phyloP scores from a whole-genome alignment of 306 rosid species.

The Leucaena leucocephala region DNA sequence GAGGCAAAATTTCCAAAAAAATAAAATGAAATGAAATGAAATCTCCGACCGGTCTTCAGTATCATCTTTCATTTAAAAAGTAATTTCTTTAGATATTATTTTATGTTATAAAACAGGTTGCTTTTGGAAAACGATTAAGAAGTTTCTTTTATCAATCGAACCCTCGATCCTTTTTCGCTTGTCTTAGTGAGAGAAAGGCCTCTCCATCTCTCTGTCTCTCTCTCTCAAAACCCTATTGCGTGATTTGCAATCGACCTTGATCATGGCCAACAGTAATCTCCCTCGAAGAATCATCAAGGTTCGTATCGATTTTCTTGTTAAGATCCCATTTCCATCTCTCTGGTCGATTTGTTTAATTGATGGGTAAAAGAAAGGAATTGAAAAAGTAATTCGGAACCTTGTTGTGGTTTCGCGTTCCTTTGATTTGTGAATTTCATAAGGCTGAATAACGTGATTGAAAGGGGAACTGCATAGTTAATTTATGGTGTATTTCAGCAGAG shows the following conservation, averaged over 20 bases:
- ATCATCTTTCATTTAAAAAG: not conserved
- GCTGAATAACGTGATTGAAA: not conserved
- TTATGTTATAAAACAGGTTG: not conserved
- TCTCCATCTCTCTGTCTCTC: not conserved
- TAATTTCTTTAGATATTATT: not conserved
- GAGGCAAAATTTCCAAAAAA: too few species aligned
- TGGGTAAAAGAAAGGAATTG: slow-evolving; percentile 1
- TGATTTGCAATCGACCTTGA: slow-evolving; percentile 55
- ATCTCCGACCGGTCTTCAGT: not conserved
- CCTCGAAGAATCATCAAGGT: slow-evolving; percentile 88
- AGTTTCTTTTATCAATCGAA: slow-evolving; percentile 16
- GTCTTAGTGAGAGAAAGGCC: slow-evolving; percentile 26
- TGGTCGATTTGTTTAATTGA: slow-evolving; percentile 35
- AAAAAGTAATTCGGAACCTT: not conserved
- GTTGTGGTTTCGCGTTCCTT: not conserved
- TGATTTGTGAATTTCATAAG: not conserved
- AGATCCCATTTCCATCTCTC: slow-evolving; percentile 44
- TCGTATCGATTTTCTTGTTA: slow-evolving; percentile 32
- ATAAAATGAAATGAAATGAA: too few species aligned
- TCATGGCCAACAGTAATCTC: slow-evolving; percentile 92
- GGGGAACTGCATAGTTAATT: slow-evolving; percentile 1
- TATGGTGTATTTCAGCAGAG: not conserved
- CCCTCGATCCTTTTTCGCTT: not conserved
- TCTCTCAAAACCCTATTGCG: slow-evolving; percentile 59
- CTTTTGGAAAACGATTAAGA: not conserved